These are phyloP conservation scores for Xerocomus amazonicus DNA, from an alignment of 1,284 basidiomycete species.

Conservation along the genomic window DNA sequence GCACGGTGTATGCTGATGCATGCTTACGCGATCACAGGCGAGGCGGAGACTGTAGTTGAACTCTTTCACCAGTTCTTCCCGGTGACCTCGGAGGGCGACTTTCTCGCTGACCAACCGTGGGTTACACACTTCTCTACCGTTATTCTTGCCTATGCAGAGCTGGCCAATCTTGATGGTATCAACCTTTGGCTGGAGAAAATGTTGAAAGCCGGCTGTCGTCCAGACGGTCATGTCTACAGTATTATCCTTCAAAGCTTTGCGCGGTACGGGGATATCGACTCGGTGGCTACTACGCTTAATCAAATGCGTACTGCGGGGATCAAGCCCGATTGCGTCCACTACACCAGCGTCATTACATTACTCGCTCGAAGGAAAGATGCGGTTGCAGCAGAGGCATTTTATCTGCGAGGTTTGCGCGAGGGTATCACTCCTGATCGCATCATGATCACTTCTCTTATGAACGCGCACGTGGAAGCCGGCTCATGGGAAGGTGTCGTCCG, in stretches of 20 bases:
- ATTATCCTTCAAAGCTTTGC: slow-evolving; percentile 63
- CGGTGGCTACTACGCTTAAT: slow-evolving; percentile 56
- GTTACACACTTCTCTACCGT: slow-evolving; percentile 54
- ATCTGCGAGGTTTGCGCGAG: slow-evolving; percentile 58
- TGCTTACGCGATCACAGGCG: slow-evolving; percentile 47
- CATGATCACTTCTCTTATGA: slow-evolving; percentile 74
- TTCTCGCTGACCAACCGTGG: slow-evolving; percentile 37
- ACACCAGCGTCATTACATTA: slow-evolving; percentile 68
- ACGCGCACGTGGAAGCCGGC: slow-evolving; percentile 80
- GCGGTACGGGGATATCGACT: slow-evolving; percentile 50
- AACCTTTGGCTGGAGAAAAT: slow-evolving; percentile 57
- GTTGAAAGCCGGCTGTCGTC: slow-evolving; percentile 44
- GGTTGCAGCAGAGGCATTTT: slow-evolving; percentile 64
- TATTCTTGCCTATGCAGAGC: slow-evolving; percentile 53
- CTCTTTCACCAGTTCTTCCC: slow-evolving; percentile 59
- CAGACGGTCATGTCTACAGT: slow-evolving; percentile 58
- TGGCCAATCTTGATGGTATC: slow-evolving; percentile 50
- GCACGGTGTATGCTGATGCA: slow-evolving; percentile 50
- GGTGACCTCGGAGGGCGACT: slow-evolving; percentile 16
- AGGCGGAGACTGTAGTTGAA: slow-evolving; percentile 40
- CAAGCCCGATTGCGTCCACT: slow-evolving; percentile 52
- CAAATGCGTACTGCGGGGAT: slow-evolving; percentile 57
- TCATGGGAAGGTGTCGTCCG: slow-evolving; percentile 75
- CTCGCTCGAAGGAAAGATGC: slow-evolving; percentile 68
- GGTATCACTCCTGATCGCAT: slow-evolving; percentile 61